Conservation (phyloP, 768 basidiomycete genomes). For the Amanita phalloides region DNA sequence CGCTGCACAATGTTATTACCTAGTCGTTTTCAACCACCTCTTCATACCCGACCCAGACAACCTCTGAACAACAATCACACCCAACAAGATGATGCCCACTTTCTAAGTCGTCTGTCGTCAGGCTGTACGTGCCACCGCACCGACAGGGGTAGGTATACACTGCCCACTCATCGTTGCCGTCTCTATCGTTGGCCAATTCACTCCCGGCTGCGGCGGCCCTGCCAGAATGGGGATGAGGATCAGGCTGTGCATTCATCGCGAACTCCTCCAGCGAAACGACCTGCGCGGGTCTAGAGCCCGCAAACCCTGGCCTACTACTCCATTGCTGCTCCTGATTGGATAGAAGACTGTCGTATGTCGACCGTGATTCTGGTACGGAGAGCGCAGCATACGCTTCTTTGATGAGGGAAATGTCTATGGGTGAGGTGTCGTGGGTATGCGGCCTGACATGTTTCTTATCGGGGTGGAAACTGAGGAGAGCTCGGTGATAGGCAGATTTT, state of each 20-base stretch:
- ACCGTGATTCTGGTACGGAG: conserved; percentile 35
- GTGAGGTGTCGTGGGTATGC: not conserved
- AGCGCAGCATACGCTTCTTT: conserved; percentile 62
- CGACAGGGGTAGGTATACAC: conserved; percentile 57
- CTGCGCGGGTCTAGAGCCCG: conserved; percentile 60
- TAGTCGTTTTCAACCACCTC: conserved; percentile 30
- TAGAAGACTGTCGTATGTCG: conserved; percentile 34
- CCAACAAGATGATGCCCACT: conserved; percentile 60
- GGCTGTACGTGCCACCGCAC: conserved; percentile 59
- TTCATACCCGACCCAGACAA: conserved; percentile 82
- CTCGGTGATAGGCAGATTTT: conserved; percentile 59
- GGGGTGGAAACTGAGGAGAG: conserved; percentile 56
- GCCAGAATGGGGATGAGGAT: not conserved
- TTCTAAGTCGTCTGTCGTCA: conserved; percentile 53
- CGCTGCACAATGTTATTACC: not conserved
- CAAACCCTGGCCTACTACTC: not conserved
- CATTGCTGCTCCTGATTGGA: conserved; percentile 4
- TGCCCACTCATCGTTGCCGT: not conserved
- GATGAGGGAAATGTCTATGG: conserved; percentile 43
- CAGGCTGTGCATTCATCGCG: conserved; percentile 15
- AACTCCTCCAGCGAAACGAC: conserved; percentile 75
- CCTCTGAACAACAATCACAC: conserved; percentile 72
- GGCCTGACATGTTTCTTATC: conserved; percentile 18
- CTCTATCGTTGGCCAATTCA: conserved; percentile 14
- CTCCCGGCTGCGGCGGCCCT: conserved; percentile 2